Evolutionary conservation across 352 stramenopile species (phyloP), one percentile per base, ranked within the genome.

Genomic region (Pythium diclinum): DNA sequence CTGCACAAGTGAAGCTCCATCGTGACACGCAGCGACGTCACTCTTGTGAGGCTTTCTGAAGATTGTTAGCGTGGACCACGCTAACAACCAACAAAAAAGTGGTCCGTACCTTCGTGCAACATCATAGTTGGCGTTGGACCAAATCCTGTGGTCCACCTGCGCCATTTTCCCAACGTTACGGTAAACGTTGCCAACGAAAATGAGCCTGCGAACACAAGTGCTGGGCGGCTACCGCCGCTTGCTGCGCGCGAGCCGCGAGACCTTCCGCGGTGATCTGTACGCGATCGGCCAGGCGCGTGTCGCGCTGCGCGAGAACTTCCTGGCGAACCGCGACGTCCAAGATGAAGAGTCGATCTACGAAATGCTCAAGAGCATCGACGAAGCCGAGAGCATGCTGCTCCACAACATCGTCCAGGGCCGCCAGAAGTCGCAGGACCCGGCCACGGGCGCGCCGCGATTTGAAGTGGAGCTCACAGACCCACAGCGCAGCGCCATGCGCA

Each of bases 401-500:
- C 80, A 92, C 69, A 75, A 95, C 71, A 94, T 95, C 55, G 87
- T 95, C 11, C 87, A 95, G 59, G 87, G 79, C 19, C 73, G 77
- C 19, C 74, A 81, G 65, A 90, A 88, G 60, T 66, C 76, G 34
- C 40, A 52, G 25, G 71, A 78, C 16, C 74, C 61, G 0, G 53
- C 65, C 13, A 67, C 56, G 23, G 62, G 49, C 6, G 70, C 63
- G 44, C 74, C 75, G 48, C 77, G 73, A 48, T 95, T 86, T 57
- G 78, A 92, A 55, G 83, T 95, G 57, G 77, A 81, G 57, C 77
- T 95, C 61, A 92, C 85, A 28, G 85, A 95, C 64, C 83, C 85
- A 32, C 87, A 95, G 69, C 81, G 79, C 49, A 69, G 73, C 14
- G 51, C 72, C 47, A 94, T 95, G 83, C 83, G 87, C 34, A 81